Base-by-base conservation (phyloP, 2,329 filamentous ascomycete genomes). In the Aspergillus carbonarius region DNA sequence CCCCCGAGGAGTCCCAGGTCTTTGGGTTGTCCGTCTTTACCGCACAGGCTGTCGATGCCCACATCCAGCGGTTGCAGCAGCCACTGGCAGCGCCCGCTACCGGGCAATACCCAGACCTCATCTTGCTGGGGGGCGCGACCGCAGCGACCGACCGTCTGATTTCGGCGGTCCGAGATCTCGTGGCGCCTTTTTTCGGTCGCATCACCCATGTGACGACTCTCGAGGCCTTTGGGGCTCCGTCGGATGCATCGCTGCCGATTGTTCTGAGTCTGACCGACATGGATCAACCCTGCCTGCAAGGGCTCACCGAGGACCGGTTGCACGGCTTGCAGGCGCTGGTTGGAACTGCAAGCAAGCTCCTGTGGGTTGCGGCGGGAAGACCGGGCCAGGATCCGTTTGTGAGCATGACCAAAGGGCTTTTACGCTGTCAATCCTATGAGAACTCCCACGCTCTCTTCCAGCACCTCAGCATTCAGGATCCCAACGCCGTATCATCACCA, bases 391-490 rank as follows among this genome's bases (percentile, higher is more conserved):
- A 48, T 1, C 44, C 50, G 1, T 49, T 49, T 25, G 40, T 54
- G 7, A 39, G 30, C 18, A 54, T 60, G 51, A 52, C n/a, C 5
- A 52, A 55, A 39, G 57, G 53, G 2, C 25, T 59, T 34, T 23
- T 59, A n/a, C 57, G 57, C 12, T 20, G 12, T 9, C 20, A 40
- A 3, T 13, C 46, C 7, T 7, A 25, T 5, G 48, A 59, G 15
- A 49, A 35, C 12, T 17, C 34, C 4, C 54, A 55, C 20, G 46
- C 51, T 1, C 46, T 25, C n/a, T 15, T 59, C 15, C 57, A 59
- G 34, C 35, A 52, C 25, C 57, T 59, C 18, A 46, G 17, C 2
- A 35, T 52, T 30, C 2, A 1, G 4, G 37, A 56, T 25, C 23
- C n/a, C 12, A 17, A 9, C 1, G 5, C 13, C 4, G 3, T 27